Percentiles rank a stretch among this genome's conserved stretches.
Evolutionary conservation across 257 asterid species (phyloP).

Genomic region (Salvia rosmarinus): DNA sequence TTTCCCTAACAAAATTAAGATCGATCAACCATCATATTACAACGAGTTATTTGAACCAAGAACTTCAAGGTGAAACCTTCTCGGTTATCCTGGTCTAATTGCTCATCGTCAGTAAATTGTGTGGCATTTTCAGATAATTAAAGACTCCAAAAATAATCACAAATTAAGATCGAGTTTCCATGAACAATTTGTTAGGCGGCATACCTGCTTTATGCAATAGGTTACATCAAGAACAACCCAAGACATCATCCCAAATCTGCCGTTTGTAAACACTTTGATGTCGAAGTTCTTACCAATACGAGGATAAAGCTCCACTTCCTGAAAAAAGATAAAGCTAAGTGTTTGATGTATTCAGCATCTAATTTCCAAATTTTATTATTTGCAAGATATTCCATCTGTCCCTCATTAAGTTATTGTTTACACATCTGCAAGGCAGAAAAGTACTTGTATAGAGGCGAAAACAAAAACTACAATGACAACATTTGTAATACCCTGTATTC

Average conservation of each 20-base stretch:
- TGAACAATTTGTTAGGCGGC: background rate
- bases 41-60: too few relatives aligned
- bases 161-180: background rate
- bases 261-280: slow-evolving; percentile 93
- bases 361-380: slow-evolving; percentile 14
- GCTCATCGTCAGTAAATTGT: slow-evolving; percentile 27
- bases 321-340: slow-evolving; percentile 28
- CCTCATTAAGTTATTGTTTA: slow-evolving; percentile 11
- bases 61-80: too few relatives aligned
- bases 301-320: slow-evolving; percentile 99
- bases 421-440: slow-evolving; percentile 16
- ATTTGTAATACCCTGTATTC: too few relatives aligned
- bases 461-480: slow-evolving; percentile 9
- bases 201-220: slow-evolving; percentile 96
- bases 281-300: slow-evolving; percentile 94
- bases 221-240: slow-evolving; percentile 98
- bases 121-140: slow-evolving; percentile 24
- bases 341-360: slow-evolving; percentile 24
- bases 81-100: too few relatives aligned
- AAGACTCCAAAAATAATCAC: background rate
- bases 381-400: slow-evolving; percentile 13
- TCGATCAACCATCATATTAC: too few relatives aligned
- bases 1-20: too few relatives aligned
- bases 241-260: slow-evolving; percentile 99
- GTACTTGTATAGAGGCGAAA: slow-evolving; percentile 2